Conservation (phyloP, 2,329 filamentous ascomycete species). For the Pseudocercospora crystallina region DNA sequence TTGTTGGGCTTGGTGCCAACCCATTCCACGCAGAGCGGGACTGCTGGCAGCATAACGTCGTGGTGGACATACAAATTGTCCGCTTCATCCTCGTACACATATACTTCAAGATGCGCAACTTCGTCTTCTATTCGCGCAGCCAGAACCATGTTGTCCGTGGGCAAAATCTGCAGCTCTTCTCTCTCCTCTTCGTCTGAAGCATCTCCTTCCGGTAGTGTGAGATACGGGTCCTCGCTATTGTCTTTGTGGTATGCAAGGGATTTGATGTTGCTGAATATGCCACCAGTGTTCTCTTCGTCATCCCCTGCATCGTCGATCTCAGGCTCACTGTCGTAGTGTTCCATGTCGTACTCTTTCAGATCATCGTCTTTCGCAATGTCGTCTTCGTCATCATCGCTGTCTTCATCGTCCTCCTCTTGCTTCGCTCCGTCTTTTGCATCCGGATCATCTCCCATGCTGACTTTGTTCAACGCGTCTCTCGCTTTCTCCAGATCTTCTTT, state of each 20-base stretch:
- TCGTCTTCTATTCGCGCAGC: constrained; percentile 96
- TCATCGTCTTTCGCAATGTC: constrained; percentile 65
- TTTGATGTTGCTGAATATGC: constrained; percentile 94
- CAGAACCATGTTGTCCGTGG: constrained; percentile 88
- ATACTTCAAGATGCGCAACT: constrained; percentile 92
- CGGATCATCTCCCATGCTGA: constrained; percentile 29
- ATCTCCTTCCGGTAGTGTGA: constrained; percentile 76
- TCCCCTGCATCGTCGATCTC: constrained; percentile 52
- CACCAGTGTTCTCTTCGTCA: constrained; percentile 54
- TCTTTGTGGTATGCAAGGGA: constrained; percentile 90
- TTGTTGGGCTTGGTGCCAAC: constrained; percentile 86
- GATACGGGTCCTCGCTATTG: constrained; percentile 94
- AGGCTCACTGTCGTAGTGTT: constrained; percentile 83
- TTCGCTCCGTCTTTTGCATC: constrained; percentile 74
- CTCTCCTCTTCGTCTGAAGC: constrained; percentile 73
- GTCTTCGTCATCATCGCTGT: constrained; percentile 27
- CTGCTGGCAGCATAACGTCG: constrained; percentile 97
- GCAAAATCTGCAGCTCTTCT: constrained; percentile 88
- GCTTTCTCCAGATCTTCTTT: constrained; percentile 80
- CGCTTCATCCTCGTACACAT: constrained; percentile 91
- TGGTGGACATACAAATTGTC: constrained; percentile 99
- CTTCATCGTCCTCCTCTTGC: constrained; percentile 43
- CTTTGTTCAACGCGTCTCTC: constrained; percentile 44
- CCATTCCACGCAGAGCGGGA: constrained; percentile 95
- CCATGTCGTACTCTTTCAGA: constrained; percentile 92